Percentiles rank a stretch among this genome's conserved stretches.
phyloP scores from a whole-genome alignment of 805 yeast genomes.

The Saturnispora hagleri region DNA sequence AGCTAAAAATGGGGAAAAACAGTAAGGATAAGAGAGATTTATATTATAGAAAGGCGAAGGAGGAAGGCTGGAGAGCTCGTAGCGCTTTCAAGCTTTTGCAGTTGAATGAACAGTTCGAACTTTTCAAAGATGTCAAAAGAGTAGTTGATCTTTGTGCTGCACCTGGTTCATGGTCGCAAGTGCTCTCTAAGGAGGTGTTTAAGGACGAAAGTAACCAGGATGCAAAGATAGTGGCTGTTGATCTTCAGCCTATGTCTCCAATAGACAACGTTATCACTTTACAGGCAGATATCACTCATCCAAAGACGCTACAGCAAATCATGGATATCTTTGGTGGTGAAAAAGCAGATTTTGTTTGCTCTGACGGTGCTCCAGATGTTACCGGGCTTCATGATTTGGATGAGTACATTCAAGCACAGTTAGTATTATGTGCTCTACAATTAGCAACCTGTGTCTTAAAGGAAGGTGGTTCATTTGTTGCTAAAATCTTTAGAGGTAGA shows the following conservation, averaged over 20 bases:
- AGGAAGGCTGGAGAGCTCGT: slow-evolving; percentile 95
- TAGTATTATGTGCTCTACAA: slow-evolving; percentile 84
- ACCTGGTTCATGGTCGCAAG: slow-evolving; percentile 98
- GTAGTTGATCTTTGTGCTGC: slow-evolving; percentile 98
- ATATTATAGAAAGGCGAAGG: slow-evolving; percentile 90
- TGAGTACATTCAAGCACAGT: slow-evolving; percentile 93
- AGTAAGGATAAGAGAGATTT: slow-evolving; percentile 92
- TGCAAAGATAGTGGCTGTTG: slow-evolving; percentile 81
- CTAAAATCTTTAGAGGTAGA: slow-evolving; percentile 92
- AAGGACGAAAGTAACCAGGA: slow-evolving; percentile 23
- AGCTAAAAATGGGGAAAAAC: slow-evolving; percentile 72
- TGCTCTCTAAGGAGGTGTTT: slow-evolving; percentile 62
- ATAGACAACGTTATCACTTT: slow-evolving; percentile 82
- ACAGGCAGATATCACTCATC: slow-evolving; percentile 97
- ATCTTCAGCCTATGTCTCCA: slow-evolving; percentile 95
- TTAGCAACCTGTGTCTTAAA: slow-evolving; percentile 81
- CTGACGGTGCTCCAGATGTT: slow-evolving; percentile 98
- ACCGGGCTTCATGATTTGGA: slow-evolving; percentile 95
- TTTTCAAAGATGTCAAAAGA: slow-evolving; percentile 61
- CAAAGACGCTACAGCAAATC: slow-evolving; percentile 71
- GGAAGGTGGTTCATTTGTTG: slow-evolving; percentile 90
- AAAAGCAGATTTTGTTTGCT: slow-evolving; percentile 89
- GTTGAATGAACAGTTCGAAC: slow-evolving; percentile 80
- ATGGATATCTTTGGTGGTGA: slow-evolving; percentile 80
- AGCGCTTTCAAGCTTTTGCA: slow-evolving; percentile 93